Conservation (phyloP, 805 yeast genomes). For the Vanderwaltozyma yarrowii region DNA sequence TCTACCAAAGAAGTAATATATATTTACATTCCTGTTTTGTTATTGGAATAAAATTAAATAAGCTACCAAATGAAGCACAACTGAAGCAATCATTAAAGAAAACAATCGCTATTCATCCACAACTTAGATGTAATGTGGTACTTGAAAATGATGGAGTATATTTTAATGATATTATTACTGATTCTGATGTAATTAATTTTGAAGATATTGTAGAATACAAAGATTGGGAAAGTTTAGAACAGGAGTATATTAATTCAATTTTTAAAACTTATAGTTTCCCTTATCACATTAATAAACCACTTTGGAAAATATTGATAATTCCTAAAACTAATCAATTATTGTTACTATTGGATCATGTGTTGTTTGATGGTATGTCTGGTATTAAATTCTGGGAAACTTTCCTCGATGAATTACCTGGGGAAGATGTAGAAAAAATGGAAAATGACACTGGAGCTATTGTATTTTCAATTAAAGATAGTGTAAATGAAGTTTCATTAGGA, state of each 20-base stretch:
- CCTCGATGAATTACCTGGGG: constrained; percentile 6
- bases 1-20: constrained; percentile 16
- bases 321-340: constrained; percentile 10
- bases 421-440: neutral
- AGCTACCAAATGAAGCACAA: constrained; percentile 8
- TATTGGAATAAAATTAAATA: constrained; percentile 13
- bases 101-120: constrained; percentile 9
- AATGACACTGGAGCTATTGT: neutral
- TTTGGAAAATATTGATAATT: constrained; percentile 21
- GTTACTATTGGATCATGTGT: constrained; percentile 17
- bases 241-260: constrained; percentile 10
- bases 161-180: constrained; percentile 3
- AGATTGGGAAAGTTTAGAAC: constrained; percentile 8
- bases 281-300: constrained; percentile 10
- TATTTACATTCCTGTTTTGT: constrained; percentile 22
- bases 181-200: constrained; percentile 3
- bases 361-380: constrained; percentile 23
- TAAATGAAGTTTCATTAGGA: neutral
- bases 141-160: constrained; percentile 2
- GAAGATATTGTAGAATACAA: constrained; percentile 16
- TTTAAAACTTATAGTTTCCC: constrained; percentile 13
- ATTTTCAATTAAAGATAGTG: neutral
- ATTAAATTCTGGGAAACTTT: constrained; percentile 14
- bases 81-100: constrained; percentile 8
- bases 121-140: constrained; percentile 14